Base-by-base conservation (phyloP, 495 filamentous ascomycete genomes). In the Hamigera avellanea region DNA sequence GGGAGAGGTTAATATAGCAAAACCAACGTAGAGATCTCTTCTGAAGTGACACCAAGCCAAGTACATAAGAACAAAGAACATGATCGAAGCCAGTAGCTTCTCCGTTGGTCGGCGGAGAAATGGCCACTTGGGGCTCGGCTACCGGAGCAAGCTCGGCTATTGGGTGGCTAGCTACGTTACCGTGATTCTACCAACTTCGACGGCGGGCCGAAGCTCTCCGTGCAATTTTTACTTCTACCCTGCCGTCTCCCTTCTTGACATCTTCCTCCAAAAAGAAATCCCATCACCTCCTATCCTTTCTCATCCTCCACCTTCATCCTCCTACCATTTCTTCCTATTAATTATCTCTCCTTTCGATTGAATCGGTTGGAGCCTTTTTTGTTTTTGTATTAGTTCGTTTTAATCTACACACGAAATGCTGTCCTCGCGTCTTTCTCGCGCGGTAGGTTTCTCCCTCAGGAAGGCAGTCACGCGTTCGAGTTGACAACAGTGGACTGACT, bases 361-460 rank as follows among this genome's bases (percentile, higher is more conserved):
- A 62, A 46, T 59, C 65, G 51, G 43, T 53, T 48, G 52, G 54
- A 53, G 51, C 52, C 23, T 44, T 49, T 50, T 54, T 47, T 45
- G 46, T 48, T 63, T 58, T 46, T 54, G 53, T 59, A 50, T 59
- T 59, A 53, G 48, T 53, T 52, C 50, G 55, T 55, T 47, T 52
- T 47, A 40, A 48, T 44, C 6, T 32, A 6, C 32, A 43, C 45
- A 46, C 52, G 71, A 57, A 59, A 76, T 75, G 71, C 53, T 76
- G 46, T 59, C 70, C 46, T 70, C 66, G 46, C 71, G 64, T 57
- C 53, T 74, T 43, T 62, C 64, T 46, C 65, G 67, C 68, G 79
- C 73, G 63, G 86, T 95, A 79, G 69, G 79, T 76, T 59, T 53
- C 56, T 56, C 46, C 45, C 16, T 35, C 36, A 31, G 19, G 16